Percentiles rank a stretch among this genome's conserved stretches.
Conservation (phyloP, 2,329 filamentous ascomycete genomes). For the Coleophoma crateriformis region DNA sequence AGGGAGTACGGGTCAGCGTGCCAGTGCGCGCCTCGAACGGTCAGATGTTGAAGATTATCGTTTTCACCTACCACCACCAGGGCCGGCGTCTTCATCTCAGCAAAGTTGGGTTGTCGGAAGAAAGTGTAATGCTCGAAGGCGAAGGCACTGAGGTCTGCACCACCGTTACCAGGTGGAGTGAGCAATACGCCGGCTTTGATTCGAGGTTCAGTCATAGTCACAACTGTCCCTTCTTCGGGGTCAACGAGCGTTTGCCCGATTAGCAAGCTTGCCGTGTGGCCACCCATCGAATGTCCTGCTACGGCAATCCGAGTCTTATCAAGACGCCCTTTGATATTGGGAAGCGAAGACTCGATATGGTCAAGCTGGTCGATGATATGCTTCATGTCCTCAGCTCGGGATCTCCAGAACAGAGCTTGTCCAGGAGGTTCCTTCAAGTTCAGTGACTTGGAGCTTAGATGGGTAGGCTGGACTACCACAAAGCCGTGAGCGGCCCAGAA, state of each 20-base stretch:
- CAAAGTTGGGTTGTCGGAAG: slow-evolving; percentile 26
- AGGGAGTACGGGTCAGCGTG: slow-evolving; percentile 31
- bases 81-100: slow-evolving; percentile 28
- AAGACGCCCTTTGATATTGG: slow-evolving; percentile 28
- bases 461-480: slow-evolving; percentile 36
- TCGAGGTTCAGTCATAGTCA: slow-evolving; percentile 23
- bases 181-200: slow-evolving; percentile 33
- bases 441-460: slow-evolving; percentile 30
- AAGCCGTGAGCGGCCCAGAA: slow-evolving; percentile 38
- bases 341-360: slow-evolving; percentile 27
- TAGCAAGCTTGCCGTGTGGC: slow-evolving; percentile 26
- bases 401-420: slow-evolving; percentile 23
- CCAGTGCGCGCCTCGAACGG: slow-evolving; percentile 32
- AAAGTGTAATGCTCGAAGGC: slow-evolving; percentile 26
- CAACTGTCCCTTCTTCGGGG: slow-evolving; percentile 18
- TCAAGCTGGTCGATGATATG: slow-evolving; percentile 32
- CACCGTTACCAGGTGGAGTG: slow-evolving; percentile 25
- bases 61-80: slow-evolving; percentile 34
- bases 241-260: slow-evolving; percentile 31
- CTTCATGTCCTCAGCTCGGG: slow-evolving; percentile 30
- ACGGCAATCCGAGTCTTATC: slow-evolving; percentile 29
- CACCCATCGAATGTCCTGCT: slow-evolving; percentile 34
- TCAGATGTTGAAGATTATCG: slow-evolving; percentile 24
- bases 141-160: slow-evolving; percentile 22
- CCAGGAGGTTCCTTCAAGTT: slow-evolving; percentile 11